Conservation (phyloP, 208 protist genomes). For the Trypanosoma lewisi region DNA sequence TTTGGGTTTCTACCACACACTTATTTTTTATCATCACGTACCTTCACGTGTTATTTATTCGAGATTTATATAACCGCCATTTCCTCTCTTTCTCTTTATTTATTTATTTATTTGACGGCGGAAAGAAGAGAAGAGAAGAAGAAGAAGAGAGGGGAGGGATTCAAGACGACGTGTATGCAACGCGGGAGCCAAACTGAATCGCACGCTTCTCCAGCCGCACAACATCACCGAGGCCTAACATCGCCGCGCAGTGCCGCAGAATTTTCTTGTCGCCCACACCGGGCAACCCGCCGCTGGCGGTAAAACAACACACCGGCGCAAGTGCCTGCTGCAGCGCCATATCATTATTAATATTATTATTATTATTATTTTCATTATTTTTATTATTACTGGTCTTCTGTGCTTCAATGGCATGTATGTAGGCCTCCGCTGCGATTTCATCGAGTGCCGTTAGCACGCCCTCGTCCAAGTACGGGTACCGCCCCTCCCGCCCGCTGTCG, state of each 20-base stretch:
- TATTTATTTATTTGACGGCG: background rate
- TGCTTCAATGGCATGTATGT: constrained; percentile 28
- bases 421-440: constrained; percentile 55
- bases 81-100: background rate
- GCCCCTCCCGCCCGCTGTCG: constrained; percentile 91
- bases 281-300: constrained; percentile 29
- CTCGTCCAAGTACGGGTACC: constrained; percentile 95
- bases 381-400: too few relatives aligned
- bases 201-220: constrained; percentile 93
- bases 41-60: too few relatives aligned
- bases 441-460: constrained; percentile 74
- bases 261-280: constrained; percentile 94
- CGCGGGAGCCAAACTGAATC: constrained; percentile 96
- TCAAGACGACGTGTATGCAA: constrained; percentile 67
- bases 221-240: constrained; percentile 80
- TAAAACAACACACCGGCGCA: constrained; percentile 63
- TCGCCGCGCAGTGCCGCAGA: constrained; percentile 68
- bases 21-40: too few relatives aligned
- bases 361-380: too few relatives aligned
- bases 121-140: background rate
- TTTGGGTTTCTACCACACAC: too few relatives aligned
- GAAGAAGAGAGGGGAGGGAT: background rate
- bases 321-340: constrained; percentile 45
- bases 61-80: too few relatives aligned
- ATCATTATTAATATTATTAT: constrained; percentile 11